Evolutionary conservation across 108 stramenopile species (phyloP).

Genomic region (Seminavis robusta): DNA sequence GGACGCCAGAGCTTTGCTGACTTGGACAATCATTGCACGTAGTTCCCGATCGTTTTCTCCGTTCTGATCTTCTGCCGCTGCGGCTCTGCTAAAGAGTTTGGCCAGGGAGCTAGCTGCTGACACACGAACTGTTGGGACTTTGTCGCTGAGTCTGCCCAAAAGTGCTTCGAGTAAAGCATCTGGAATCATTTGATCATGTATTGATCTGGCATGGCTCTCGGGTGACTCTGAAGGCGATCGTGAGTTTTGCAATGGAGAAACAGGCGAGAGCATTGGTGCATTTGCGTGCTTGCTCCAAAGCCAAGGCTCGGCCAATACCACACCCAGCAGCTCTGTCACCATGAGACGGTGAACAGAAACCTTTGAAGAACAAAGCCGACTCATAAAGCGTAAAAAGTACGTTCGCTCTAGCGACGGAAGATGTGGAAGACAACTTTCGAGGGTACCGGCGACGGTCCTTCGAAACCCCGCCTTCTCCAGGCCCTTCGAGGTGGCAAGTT

Average conservation of each 20-base stretch:
- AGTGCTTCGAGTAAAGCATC: constrained; percentile 49
- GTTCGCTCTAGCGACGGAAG: constrained; percentile 50
- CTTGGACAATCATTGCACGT: too few relatives aligned
- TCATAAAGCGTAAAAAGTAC: constrained; percentile 54
- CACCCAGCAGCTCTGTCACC: constrained; percentile 61
- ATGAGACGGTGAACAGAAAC: constrained; percentile 71
- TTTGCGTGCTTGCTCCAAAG: constrained; percentile 43
- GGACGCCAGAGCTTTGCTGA: too few relatives aligned
- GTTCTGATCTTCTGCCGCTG: too few relatives aligned
- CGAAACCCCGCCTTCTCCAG: constrained; percentile 62
- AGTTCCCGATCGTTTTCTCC: too few relatives aligned
- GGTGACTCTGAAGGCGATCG: too few relatives aligned
- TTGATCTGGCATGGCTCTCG: neutral
- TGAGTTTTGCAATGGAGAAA: too few relatives aligned
- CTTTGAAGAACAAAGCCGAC: constrained; percentile 63
- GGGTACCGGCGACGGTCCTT: constrained; percentile 23
- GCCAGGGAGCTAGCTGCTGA: too few relatives aligned
- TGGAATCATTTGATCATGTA: constrained; percentile 21
- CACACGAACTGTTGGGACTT: constrained; percentile 68
- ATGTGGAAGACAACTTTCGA: constrained; percentile 32
- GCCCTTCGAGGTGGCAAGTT: constrained; percentile 57
- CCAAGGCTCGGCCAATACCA: constrained; percentile 50
- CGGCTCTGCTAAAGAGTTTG: too few relatives aligned
- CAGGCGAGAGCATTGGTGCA: neutral
- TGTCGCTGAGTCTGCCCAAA: constrained; percentile 61